Evolutionary conservation across 192 early-diverging fungal species (phyloP), one percentile per base, ranked within the genome.

Genomic region (Coemansia sp.): DNA sequence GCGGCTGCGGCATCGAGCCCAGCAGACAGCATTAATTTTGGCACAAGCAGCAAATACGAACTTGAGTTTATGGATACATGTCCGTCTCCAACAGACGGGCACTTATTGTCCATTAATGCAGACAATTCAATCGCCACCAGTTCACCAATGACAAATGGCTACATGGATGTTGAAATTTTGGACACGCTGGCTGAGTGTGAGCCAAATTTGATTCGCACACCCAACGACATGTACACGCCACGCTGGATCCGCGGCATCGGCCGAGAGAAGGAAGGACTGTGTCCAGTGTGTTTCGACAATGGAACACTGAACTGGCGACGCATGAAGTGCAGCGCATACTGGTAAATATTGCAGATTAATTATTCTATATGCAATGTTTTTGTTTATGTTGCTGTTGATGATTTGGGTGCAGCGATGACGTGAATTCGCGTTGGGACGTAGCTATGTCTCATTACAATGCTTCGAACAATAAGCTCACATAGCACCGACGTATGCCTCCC

Each of bases 311-410:
- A 63, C 14, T 83, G 82, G 82, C 69, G 65, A 35, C 72, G 73
- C 47, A 76, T 81, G 71, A 85, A 85, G 59, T 77, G 75, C 65
- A 83, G 81, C 37, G 83, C 83, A 23, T 85, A 83, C 54, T 85
- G 83, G 83, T 83, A 83, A 60, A 66, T 39, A 43, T 37, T 43
- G 59, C 53, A 29, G 29, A 19, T 37, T 38, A 32, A 41, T 58
- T 58, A 58, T 58, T 58, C 39, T 38, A 19, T 58, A 32, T 32
- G 27, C 29, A 24, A 25, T 47, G 24, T 59, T 41, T 14, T 59
- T 59, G 22, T 58, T 55, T 55, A 14, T 47, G 5, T 22, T 47
- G 17, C 41, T 25, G 58, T 12, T 22, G 3, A 29, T 49, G 47
- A 19, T 35, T 21, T 12, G 32, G 48, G 29, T 49, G 23, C 59